These are phyloP conservation scores for Trichosporon ovoides DNA, from an alignment of 1,284 basidiomycete genomes.

Conservation along the genomic window DNA sequence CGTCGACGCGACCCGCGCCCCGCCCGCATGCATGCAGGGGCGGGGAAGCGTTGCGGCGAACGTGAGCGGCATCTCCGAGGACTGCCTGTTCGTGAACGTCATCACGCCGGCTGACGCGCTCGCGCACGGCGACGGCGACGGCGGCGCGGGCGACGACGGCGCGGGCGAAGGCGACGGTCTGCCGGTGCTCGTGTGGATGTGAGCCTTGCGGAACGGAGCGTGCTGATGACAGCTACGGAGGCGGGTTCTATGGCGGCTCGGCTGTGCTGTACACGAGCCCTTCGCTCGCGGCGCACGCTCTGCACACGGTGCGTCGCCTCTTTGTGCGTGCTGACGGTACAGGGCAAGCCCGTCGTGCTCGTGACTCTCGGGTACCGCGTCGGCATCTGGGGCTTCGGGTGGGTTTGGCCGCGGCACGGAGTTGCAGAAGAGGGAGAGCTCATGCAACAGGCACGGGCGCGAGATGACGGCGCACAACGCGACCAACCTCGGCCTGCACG, in stretches of 20 bases:
- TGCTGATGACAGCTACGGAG: conserved; percentile 33
- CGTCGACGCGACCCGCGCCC: conserved; percentile 26
- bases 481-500: conserved; percentile 47
- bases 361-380: conserved; percentile 52
- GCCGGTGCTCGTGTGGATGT: conserved; percentile 43
- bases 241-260: conserved; percentile 30
- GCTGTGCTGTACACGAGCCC: conserved; percentile 22
- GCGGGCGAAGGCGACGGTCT: conserved; percentile 12
- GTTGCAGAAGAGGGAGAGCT: neutral
- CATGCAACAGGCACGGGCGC: conserved; percentile 23
- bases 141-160: neutral
- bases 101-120: conserved; percentile 27
- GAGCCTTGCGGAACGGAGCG: conserved; percentile 6
- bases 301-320: conserved; percentile 6
- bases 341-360: conserved; percentile 45
- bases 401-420: too few species aligned
- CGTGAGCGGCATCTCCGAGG: conserved; percentile 34
- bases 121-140: neutral
- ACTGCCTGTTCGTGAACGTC: conserved; percentile 50
- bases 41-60: conserved; percentile 23
- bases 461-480: conserved; percentile 39
- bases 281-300: conserved; percentile 13
- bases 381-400: conserved; percentile 50
- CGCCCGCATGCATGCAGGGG: conserved; percentile 37
- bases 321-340: neutral